A percentile compares a stretch with the other conserved stretches of the same genome.
phyloP scores from a whole-genome alignment of 345 rosid genomes.

The Arabidopsis suecica region DNA sequence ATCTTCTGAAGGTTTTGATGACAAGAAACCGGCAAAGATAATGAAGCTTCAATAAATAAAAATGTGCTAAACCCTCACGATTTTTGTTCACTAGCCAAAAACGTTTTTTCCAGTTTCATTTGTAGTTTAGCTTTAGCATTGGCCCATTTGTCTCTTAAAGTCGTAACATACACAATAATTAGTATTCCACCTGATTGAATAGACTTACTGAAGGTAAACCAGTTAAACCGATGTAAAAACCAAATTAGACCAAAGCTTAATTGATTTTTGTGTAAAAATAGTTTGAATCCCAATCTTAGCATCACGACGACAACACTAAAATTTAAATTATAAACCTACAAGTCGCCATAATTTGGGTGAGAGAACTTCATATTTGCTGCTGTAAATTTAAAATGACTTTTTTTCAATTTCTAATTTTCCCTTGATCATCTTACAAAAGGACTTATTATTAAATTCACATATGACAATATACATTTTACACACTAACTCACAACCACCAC shows the following conservation, averaged over 20 bases:
- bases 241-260: too few species aligned
- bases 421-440: neutral
- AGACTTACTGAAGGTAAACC: too few species aligned
- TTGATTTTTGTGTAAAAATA: too few species aligned
- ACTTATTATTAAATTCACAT: constrained; percentile 14
- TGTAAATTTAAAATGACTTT: neutral
- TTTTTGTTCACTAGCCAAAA: neutral
- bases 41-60: constrained; percentile 53
- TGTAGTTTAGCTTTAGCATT: neutral
- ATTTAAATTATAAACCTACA: too few species aligned
- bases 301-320: too few species aligned
- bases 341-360: too few species aligned
- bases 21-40: constrained; percentile 56
- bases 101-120: neutral
- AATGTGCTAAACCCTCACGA: neutral
- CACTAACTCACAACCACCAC: constrained; percentile 19
- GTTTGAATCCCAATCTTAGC: too few species aligned
- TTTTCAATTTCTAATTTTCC: neutral
- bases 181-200: neutral
- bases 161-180: neutral
- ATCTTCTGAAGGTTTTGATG: constrained; percentile 38
- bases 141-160: neutral
- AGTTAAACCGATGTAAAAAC: too few species aligned
- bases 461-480: constrained; percentile 2
- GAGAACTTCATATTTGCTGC: neutral